These are phyloP conservation scores for Hypomyces perniciosus DNA, from an alignment of 2,329 filamentous ascomycete species.

Conservation along the genomic window DNA sequence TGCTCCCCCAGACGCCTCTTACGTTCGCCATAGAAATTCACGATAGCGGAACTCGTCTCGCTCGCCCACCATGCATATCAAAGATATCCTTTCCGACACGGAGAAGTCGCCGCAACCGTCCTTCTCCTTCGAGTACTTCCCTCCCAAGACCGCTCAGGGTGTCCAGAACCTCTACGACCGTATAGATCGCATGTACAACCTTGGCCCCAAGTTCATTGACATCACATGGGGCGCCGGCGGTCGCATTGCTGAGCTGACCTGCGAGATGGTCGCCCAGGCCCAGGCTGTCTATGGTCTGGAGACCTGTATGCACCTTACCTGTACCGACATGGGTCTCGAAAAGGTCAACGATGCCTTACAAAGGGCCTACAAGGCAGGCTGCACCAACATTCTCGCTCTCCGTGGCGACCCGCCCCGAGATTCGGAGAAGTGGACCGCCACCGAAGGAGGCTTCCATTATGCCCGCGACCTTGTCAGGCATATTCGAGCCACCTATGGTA, in stretches of 20 bases:
- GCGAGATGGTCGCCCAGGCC: constrained; percentile 94
- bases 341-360: constrained; percentile 86
- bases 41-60: neutral
- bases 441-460: constrained; percentile 82
- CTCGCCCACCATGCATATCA: constrained; percentile 77
- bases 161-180: constrained; percentile 99
- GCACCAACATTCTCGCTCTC: constrained; percentile 93
- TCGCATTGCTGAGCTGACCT: constrained; percentile 82
- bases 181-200: constrained; percentile 97
- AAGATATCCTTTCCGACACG: constrained; percentile 79
- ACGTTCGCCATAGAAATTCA: neutral
- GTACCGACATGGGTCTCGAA: constrained; percentile 92
- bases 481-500: constrained; percentile 65
- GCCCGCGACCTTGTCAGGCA: constrained; percentile 85
- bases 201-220: constrained; percentile 94
- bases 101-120: constrained; percentile 73
- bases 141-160: constrained; percentile 93
- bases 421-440: constrained; percentile 86
- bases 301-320: constrained; percentile 98
- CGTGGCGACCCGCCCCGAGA: constrained; percentile 91
- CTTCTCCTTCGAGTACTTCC: constrained; percentile 99
- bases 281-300: constrained; percentile 94
- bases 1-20: neutral
- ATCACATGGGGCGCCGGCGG: constrained; percentile 98
- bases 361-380: constrained; percentile 88